These are phyloP conservation scores for Lophiotrema nucula DNA, from an alignment of 495 filamentous ascomycete species.

Conservation along the genomic window DNA sequence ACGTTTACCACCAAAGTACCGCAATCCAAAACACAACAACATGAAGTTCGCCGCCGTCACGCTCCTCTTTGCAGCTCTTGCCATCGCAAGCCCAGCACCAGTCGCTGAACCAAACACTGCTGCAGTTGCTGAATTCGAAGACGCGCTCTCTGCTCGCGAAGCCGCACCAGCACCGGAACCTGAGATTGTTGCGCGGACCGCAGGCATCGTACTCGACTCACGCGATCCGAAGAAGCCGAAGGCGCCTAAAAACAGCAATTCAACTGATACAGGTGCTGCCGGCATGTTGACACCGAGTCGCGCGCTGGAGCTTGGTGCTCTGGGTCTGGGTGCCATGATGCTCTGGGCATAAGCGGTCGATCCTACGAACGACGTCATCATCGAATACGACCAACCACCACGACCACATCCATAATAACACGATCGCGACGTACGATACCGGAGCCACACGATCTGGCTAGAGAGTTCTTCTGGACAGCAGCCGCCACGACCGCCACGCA, in stretches of 20 bases:
- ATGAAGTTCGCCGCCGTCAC: constrained; percentile 24
- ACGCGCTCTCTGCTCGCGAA: constrained; percentile 4
- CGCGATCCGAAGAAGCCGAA: constrained; percentile 14
- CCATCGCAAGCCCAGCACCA: constrained; percentile 20
- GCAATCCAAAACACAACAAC: background rate
- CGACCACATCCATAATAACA: background rate
- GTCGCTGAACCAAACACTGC: background rate
- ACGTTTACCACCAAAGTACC: background rate
- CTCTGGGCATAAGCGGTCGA: constrained; percentile 8
- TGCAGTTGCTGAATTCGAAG: background rate
- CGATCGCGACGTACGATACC: background rate
- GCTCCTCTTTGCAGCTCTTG: constrained; percentile 23
- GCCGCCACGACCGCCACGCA: too few species aligned
- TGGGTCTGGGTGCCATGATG: constrained; percentile 12
- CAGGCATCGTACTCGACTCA: constrained; percentile 11
- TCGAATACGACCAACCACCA: background rate
- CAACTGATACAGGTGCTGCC: constrained; percentile 14
- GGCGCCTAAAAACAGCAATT: background rate
- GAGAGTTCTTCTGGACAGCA: too few species aligned
- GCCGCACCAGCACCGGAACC: background rate
- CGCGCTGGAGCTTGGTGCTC: constrained; percentile 11
- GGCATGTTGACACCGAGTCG: constrained; percentile 4
- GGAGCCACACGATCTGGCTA: too few species aligned
- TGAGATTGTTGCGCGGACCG: constrained; percentile 16
- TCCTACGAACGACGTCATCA: background rate